Percentiles rank a stretch among this genome's conserved stretches.
Evolutionary conservation across 2,329 filamentous ascomycete species (phyloP).

Genomic region (Ascochyta koolunga): DNA sequence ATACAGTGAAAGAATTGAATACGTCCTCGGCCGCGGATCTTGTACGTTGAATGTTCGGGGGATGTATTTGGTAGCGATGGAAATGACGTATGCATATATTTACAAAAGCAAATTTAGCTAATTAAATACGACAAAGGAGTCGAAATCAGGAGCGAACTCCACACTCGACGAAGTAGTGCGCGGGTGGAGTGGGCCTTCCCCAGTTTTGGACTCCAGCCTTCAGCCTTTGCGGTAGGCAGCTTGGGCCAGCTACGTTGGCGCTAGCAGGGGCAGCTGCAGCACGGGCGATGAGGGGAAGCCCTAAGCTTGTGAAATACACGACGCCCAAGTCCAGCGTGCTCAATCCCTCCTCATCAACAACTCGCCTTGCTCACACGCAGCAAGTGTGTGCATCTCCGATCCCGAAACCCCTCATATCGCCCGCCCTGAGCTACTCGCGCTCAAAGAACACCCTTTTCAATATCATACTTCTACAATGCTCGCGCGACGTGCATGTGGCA

Average conservation of each 20-base stretch:
- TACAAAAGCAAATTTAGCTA: neutral
- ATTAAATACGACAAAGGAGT: neutral
- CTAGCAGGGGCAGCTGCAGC: conserved; percentile 20
- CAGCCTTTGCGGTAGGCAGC: neutral
- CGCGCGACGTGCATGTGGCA: conserved; percentile 36
- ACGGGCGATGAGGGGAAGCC: conserved; percentile 17
- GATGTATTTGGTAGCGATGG: too few relatives aligned
- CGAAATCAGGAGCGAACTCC: neutral
- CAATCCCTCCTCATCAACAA: neutral
- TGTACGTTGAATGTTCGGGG: neutral
- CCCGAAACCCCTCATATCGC: neutral
- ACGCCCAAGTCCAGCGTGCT: neutral
- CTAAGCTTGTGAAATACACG: conserved; percentile 3
- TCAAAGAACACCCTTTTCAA: neutral
- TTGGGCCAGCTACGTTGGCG: neutral
- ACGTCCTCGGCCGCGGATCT: neutral
- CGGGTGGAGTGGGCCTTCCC: conserved; percentile 6
- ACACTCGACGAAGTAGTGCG: neutral
- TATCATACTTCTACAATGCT: conserved; percentile 34
- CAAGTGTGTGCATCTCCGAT: neutral
- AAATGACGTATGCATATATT: neutral
- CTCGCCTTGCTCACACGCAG: neutral
- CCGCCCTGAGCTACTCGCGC: neutral
- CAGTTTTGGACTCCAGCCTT: conserved; percentile 7
- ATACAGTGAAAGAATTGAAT: too few relatives aligned